Conservation (phyloP, 2,329 filamentous ascomycete genomes). For the Diaporthe amygdali region DNA sequence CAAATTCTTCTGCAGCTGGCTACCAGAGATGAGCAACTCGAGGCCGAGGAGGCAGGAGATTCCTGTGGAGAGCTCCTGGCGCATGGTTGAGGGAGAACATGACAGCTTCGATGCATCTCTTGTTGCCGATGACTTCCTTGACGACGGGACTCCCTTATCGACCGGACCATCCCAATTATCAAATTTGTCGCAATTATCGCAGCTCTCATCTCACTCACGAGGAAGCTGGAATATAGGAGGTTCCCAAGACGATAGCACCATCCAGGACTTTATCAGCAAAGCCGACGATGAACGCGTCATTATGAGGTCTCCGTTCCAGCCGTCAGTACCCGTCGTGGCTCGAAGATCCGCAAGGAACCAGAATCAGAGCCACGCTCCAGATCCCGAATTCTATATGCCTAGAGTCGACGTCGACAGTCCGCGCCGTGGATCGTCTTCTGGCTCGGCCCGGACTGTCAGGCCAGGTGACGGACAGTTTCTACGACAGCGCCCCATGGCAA, state of each 20-base stretch:
- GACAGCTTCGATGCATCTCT: constrained; percentile 65
- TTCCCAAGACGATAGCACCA: constrained; percentile 59
- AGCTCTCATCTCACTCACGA: constrained; percentile 33
- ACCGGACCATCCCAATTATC: constrained; percentile 55
- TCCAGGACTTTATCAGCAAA: constrained; percentile 56
- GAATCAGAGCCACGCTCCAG: constrained; percentile 45
- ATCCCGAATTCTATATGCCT: constrained; percentile 61
- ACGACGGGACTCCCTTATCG: constrained; percentile 44
- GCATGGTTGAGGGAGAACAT: constrained; percentile 65
- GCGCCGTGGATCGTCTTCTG: constrained; percentile 37
- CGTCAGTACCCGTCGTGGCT: constrained; percentile 50
- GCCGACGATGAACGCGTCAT: constrained; percentile 63
- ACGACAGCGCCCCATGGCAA: constrained; percentile 31
- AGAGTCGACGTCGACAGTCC: constrained; percentile 47
- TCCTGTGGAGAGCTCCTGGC: constrained; percentile 62
- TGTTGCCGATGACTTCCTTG: constrained; percentile 49
- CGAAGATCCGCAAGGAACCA: constrained; percentile 34
- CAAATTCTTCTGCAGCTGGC: background rate
- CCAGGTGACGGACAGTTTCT: constrained; percentile 33
- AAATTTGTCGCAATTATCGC: constrained; percentile 36
- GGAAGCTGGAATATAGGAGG: constrained; percentile 43
- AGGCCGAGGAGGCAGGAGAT: constrained; percentile 34
- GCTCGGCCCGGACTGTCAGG: constrained; percentile 40
- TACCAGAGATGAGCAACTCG: constrained; percentile 10
- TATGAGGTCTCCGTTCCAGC: constrained; percentile 59